Base-by-base conservation (phyloP, 176 grass and related monocot genomes). In the Aegilops sharonensis region DNA sequence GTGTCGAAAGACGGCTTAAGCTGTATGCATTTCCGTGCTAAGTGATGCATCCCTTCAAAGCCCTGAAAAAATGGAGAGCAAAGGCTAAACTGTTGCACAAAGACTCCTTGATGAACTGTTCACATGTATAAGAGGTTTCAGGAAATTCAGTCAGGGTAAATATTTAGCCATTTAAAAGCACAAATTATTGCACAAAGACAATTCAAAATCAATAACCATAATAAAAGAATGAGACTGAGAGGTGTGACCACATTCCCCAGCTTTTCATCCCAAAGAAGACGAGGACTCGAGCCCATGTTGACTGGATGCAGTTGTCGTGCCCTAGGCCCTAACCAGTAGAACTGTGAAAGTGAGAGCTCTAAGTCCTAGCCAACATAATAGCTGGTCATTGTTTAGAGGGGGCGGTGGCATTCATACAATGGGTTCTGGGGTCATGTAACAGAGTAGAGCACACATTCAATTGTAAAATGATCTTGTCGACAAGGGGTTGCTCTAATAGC, bases 41-140 rank as follows among this genome's bases (percentile, higher is more conserved):
- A 90, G 83, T 89, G 91, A 67, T 93, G 87, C 88, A 98, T 87
- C 75, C 92, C 96, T 88, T 98, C 96, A 82, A 98, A 92, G 88
- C 92, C 96, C 96, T 98, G 87, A 81, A 57, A 88, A 83, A 56
- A 72, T 83, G 66, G 68, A 88, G 36, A 78, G 43, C 40, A 84
- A 74, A 20, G 29, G 56, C 20, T 20, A 59, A 59, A 59, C 20
- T 59, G 56, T 59, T 59, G 56, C 56, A 21, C 56, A 59, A 59
- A 59, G 56, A 20, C 18, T 57, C 54, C 43, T 78, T 24, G 2
- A 59, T 45, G 48, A 77, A 50, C n/a, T 75, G 11, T 32, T 48
- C 35, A 0, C 57, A 18, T 34, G 61, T 39, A 54, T 72, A 78
- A 62, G 42, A 24, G 17, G 39, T 20, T 69, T 42, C 57, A 34